Conservation (phyloP, 371 early-diverging fungal genomes). For the Quaeritorhiza haematococci region DNA sequence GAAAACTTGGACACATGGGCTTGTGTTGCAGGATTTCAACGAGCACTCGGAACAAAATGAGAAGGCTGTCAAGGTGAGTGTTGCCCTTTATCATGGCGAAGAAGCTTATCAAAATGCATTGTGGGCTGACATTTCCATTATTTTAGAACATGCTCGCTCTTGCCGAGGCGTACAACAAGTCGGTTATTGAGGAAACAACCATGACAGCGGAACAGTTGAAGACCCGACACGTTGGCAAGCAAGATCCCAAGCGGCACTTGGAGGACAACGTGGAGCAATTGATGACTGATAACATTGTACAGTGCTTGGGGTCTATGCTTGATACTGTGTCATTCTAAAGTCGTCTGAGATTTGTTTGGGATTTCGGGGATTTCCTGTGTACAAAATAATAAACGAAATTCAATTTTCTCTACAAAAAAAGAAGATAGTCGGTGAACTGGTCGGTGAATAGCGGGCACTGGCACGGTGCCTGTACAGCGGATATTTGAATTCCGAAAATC, state of each 20-base stretch:
- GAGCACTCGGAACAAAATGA: slow-evolving; percentile 79
- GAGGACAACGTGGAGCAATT: slow-evolving; percentile 82
- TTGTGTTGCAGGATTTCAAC: slow-evolving; percentile 80
- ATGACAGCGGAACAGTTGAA: slow-evolving; percentile 92
- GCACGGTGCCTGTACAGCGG: too few species aligned
- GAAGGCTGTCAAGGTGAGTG: slow-evolving; percentile 70
- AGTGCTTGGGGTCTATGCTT: slow-evolving; percentile 86
- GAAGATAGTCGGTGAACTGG: too few species aligned
- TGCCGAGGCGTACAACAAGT: slow-evolving; percentile 91
- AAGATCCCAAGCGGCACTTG: slow-evolving; percentile 97
- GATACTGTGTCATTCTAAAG: slow-evolving; percentile 67
- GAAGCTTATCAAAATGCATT: too few species aligned
- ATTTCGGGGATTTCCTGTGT: too few species aligned
- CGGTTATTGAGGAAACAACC: slow-evolving; percentile 89
- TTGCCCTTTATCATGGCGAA: not conserved
- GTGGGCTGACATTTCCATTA: too few species aligned
- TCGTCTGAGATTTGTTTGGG: too few species aligned
- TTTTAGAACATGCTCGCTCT: slow-evolving; percentile 71
- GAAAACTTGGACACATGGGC: slow-evolving; percentile 98
- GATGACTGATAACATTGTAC: slow-evolving; percentile 93
- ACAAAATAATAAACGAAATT: too few species aligned
- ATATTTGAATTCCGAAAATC: too few species aligned
- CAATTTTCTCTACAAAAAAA: too few species aligned
- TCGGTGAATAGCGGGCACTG: too few species aligned
- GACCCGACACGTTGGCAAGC: slow-evolving; percentile 96